phyloP scores from a whole-genome alignment of 768 basidiomycete genomes.

The Lanmaoa rubissima region DNA sequence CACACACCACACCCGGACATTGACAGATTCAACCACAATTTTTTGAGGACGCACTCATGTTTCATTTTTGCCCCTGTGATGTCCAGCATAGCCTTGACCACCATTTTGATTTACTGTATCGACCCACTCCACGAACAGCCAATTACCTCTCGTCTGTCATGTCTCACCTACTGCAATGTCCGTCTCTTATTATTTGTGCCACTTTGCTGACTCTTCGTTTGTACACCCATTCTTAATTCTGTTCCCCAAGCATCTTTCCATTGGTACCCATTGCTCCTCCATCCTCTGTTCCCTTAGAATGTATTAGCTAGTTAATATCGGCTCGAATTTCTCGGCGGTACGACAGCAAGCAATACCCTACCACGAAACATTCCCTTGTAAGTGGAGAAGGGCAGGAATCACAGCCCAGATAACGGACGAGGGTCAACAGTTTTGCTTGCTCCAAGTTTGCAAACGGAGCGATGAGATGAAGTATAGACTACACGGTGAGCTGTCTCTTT shows the following conservation, averaged over 20 bases:
- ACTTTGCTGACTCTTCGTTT: neutral
- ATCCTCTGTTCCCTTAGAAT: slow-evolving; percentile 4
- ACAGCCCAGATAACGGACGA: too few relatives aligned
- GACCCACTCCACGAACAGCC: neutral
- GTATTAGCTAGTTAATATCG: slow-evolving; percentile 8
- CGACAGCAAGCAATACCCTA: neutral
- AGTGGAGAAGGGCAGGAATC: neutral
- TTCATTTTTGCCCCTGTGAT: neutral
- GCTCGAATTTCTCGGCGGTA: neutral
- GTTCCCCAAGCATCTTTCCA: neutral
- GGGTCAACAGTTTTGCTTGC: neutral
- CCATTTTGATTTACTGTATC: slow-evolving; percentile 10
- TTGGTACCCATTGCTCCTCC: neutral
- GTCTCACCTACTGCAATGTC: neutral
- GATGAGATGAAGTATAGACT: slow-evolving; percentile 7
- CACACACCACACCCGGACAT: slow-evolving; percentile 7
- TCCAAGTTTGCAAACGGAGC: neutral
- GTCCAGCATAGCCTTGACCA: slow-evolving; percentile 2
- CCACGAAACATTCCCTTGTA: neutral
- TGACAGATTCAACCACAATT: slow-evolving; percentile 7
- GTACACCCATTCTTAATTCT: slow-evolving; percentile 1
- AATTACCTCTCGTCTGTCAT: neutral
- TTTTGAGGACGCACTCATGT: slow-evolving; percentile 1
- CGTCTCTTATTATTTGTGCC: neutral
- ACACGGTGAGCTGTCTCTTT: neutral